phyloP scores from a whole-genome alignment of 306 rosid species.

The Chamaecrista fasciculata region DNA sequence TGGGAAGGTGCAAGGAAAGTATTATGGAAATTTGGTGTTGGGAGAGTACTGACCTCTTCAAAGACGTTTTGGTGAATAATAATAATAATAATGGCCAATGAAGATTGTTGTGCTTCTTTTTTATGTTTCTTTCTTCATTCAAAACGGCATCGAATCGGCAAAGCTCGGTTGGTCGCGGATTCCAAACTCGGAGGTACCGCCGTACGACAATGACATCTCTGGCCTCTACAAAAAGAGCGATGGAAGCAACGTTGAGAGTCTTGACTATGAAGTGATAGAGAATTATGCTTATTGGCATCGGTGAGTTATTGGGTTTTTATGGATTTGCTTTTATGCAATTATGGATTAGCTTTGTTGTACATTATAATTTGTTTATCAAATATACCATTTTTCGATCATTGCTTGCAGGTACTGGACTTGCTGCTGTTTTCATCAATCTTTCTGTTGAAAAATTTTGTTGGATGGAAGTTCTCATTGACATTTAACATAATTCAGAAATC shows the following conservation, averaged over 20 bases:
- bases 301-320: slow-evolving; percentile 24
- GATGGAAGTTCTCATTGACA: slow-evolving; percentile 93
- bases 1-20: no score
- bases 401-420: slow-evolving; percentile 87
- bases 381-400: slow-evolving; percentile 19
- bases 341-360: not conserved
- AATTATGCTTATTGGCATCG: slow-evolving; percentile 81
- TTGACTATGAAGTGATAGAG: slow-evolving; percentile 95
- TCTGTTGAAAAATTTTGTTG: slow-evolving; percentile 97
- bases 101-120: no score
- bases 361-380: not conserved
- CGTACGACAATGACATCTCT: slow-evolving; percentile 30
- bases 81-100: no score
- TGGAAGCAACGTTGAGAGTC: slow-evolving; percentile 75
- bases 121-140: no score
- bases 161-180: slow-evolving; percentile 80
- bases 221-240: slow-evolving; percentile 56
- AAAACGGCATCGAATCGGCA: slow-evolving; percentile 81
- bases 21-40: no score
- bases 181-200: slow-evolving; percentile 52
- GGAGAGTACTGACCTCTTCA: no score
- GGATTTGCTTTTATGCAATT: not conserved
- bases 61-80: no score
- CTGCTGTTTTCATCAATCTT: slow-evolving; percentile 92
- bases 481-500: slow-evolving; percentile 89